These are phyloP conservation scores for Avicennia marina DNA, from an alignment of 257 asterid species.

Conservation along the genomic window DNA sequence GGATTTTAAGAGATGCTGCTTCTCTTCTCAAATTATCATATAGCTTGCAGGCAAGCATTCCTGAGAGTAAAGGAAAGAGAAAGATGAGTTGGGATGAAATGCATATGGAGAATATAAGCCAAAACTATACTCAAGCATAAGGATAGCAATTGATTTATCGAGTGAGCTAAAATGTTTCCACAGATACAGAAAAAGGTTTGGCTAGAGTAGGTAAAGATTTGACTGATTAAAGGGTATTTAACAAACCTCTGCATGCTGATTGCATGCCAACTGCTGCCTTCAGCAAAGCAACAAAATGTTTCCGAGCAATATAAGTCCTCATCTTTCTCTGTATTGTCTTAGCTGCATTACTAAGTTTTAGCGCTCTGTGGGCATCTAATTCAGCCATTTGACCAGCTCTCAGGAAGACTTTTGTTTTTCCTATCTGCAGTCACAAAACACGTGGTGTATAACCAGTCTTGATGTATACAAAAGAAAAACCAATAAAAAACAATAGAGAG, in stretches of 20 bases:
- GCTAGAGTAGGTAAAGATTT: background rate
- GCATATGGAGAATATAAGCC: background rate
- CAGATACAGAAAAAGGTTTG: background rate
- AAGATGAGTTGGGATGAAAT: background rate
- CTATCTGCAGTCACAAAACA: slow-evolving; percentile 53
- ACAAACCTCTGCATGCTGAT: slow-evolving; percentile 80
- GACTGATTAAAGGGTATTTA: slow-evolving; percentile 4
- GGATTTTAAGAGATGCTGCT: slow-evolving; percentile 80
- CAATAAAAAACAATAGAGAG: background rate
- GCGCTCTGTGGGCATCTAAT: slow-evolving; percentile 85
- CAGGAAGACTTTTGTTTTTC: slow-evolving; percentile 83
- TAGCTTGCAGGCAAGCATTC: slow-evolving; percentile 65
- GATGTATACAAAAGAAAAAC: background rate
- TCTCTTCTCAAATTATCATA: slow-evolving; percentile 52
- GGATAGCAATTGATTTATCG: background rate
- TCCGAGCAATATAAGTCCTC: slow-evolving; percentile 70
- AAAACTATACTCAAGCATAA: background rate
- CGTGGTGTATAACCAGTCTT: background rate
- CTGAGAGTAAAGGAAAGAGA: slow-evolving; percentile 33
- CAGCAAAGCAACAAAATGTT: slow-evolving; percentile 69
- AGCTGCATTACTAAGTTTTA: slow-evolving; percentile 74
- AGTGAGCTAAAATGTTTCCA: slow-evolving; percentile 2
- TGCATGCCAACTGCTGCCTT: slow-evolving; percentile 68
- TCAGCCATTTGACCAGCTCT: slow-evolving; percentile 99
- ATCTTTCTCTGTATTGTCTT: slow-evolving; percentile 76